A percentile compares a stretch with the other conserved stretches of the same genome.
Conservation (phyloP, 805 yeast species). For the Lipomyces mesembrius region DNA sequence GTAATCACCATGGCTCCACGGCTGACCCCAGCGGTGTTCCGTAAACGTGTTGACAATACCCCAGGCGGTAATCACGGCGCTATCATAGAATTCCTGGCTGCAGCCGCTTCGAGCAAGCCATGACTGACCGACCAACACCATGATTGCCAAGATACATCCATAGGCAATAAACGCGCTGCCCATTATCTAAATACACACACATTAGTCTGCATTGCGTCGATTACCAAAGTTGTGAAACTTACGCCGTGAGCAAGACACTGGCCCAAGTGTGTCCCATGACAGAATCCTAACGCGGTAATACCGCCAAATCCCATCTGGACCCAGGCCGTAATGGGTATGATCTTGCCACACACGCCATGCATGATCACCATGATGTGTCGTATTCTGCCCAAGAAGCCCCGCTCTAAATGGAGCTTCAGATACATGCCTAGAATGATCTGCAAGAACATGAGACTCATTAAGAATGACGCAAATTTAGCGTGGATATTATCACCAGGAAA, state of each 20-base stretch:
- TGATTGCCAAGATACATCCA: constrained; percentile 70
- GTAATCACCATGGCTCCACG: constrained; percentile 90
- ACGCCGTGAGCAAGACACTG: constrained; percentile 93
- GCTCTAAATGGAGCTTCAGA: constrained; percentile 47
- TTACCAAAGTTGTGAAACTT: constrained; percentile 11
- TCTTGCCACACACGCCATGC: constrained; percentile 46
- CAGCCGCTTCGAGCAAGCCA: constrained; percentile 51
- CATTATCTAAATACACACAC: constrained; percentile 59
- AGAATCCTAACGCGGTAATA: constrained; percentile 83
- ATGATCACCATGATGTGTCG: constrained; percentile 41
- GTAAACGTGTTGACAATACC: constrained; percentile 95
- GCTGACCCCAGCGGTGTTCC: constrained; percentile 95
- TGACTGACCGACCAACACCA: constrained; percentile 72
- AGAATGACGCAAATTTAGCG: constrained; percentile 46
- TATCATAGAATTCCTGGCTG: constrained; percentile 86
- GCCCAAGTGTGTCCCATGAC: constrained; percentile 84
- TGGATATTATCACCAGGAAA: constrained; percentile 46
- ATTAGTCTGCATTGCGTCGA: background rate
- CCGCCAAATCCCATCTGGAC: constrained; percentile 80
- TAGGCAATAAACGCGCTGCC: constrained; percentile 84
- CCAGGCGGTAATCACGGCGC: constrained; percentile 80
- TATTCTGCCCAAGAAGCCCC: constrained; percentile 46
- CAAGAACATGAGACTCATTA: constrained; percentile 43
- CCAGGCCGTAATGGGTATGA: constrained; percentile 62
- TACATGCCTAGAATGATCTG: constrained; percentile 47